phyloP scores from a whole-genome alignment of 1,284 basidiomycete species.

The Stygiomarasmius scandens region DNA sequence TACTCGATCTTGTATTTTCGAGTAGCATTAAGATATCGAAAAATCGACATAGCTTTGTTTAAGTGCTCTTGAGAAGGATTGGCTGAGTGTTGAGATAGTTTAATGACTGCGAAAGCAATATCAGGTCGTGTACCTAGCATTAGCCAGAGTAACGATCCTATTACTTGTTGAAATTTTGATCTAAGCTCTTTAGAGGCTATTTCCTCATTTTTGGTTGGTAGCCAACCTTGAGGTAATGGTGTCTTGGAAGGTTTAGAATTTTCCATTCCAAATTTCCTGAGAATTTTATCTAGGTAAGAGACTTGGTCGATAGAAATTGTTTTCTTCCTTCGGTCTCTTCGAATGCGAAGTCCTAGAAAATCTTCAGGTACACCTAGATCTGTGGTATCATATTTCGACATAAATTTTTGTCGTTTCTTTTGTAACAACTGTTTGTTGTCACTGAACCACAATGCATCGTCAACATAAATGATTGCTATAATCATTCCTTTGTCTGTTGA shows the following conservation, averaged over 20 bases:
- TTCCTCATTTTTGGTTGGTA: slow-evolving; percentile 1
- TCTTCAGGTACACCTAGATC: slow-evolving; percentile 25
- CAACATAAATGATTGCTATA: slow-evolving; percentile 25
- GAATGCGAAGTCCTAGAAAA: slow-evolving; percentile 26
- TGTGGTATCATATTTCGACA: slow-evolving; percentile 26
- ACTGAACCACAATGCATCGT: slow-evolving; percentile 23
- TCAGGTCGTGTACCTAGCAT: no score
- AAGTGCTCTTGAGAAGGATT: no score
- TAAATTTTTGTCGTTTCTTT: slow-evolving; percentile 21
- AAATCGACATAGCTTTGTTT: slow-evolving; percentile 17
- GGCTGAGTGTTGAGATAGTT: no score
- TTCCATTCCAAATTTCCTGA: slow-evolving; percentile 5
- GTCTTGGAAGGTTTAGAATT: slow-evolving; percentile 7
- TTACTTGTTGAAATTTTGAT: no score
- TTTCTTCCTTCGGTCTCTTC: not conserved
- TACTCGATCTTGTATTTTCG: slow-evolving; percentile 23
- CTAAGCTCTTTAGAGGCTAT: slow-evolving; percentile 1
- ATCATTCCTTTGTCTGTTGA: slow-evolving; percentile 14
- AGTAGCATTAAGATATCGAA: slow-evolving; percentile 27
- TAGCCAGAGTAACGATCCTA: no score
- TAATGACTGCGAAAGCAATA: no score
- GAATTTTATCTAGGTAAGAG: slow-evolving; percentile 11
- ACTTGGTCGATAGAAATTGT: slow-evolving; percentile 9
- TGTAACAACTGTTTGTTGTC: slow-evolving; percentile 4
- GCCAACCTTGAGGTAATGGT: slow-evolving; percentile 11